Percentiles rank a stretch among this genome's conserved stretches.
Conservation (phyloP, 345 rosid genomes). For the Brassica juncea region DNA sequence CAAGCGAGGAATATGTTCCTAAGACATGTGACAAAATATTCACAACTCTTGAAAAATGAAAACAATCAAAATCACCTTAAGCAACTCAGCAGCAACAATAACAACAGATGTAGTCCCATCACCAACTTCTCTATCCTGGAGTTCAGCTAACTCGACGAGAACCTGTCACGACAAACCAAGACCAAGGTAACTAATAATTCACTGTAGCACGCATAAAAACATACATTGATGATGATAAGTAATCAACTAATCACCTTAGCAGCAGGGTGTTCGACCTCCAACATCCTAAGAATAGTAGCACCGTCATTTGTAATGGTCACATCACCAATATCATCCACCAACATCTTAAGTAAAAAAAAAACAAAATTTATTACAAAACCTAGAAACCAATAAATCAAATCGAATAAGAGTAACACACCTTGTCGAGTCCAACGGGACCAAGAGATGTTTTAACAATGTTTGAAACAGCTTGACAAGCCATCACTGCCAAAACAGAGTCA, state of each 20-base stretch:
- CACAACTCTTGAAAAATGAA: background rate
- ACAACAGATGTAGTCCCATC: constrained; percentile 98
- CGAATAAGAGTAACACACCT: background rate
- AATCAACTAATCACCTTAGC: constrained; percentile 60
- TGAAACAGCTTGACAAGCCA: constrained; percentile 57
- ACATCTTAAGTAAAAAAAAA: constrained; percentile 55
- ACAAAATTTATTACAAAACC: background rate
- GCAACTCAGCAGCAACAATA: constrained; percentile 81
- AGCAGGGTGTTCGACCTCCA: constrained; percentile 96
- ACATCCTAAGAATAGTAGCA: constrained; percentile 89
- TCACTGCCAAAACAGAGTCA: background rate
- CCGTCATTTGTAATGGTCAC: constrained; percentile 93
- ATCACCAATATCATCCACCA: constrained; percentile 95
- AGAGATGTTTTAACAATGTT: background rate
- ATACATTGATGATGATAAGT: background rate
- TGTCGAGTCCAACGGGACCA: background rate
- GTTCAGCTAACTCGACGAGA: constrained; percentile 97
- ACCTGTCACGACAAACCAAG: constrained; percentile 48
- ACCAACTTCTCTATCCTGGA: constrained; percentile 96
- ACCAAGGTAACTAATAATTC: background rate
- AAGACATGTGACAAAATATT: background rate
- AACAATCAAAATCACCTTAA: constrained; percentile 26
- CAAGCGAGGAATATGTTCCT: too few relatives aligned
- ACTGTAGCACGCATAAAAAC: background rate
- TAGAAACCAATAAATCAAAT: background rate